Evolutionary conservation across 768 basidiomycete species (phyloP).

Genomic region (Boletus edulis): DNA sequence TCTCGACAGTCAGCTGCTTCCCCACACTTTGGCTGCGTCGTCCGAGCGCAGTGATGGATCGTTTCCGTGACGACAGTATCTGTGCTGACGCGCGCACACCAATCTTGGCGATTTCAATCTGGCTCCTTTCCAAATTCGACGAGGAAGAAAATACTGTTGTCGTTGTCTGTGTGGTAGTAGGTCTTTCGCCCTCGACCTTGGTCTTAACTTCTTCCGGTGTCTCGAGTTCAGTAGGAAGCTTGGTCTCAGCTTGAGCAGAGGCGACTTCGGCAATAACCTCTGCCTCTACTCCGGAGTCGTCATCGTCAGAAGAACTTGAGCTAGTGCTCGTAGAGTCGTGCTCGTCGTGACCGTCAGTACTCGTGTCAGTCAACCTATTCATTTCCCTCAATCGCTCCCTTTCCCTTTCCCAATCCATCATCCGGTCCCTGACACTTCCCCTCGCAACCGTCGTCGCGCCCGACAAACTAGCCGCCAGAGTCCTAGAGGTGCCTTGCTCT

Average conservation of each 20-base stretch:
- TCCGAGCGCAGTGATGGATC: conserved; percentile 18
- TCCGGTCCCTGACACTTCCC: conserved; percentile 51
- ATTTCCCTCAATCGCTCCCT: conserved; percentile 68
- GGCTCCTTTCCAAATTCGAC: conserved; percentile 26
- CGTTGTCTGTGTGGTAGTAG: conserved; percentile 9
- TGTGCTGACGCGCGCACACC: conserved; percentile 30
- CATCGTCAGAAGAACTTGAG: conserved; percentile 25
- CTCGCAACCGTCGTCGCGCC: conserved; percentile 16
- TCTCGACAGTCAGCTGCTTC: conserved; percentile 8
- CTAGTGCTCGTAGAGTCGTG: conserved; percentile 24
- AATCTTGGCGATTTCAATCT: conserved; percentile 30
- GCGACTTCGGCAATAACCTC: conserved; percentile 25
- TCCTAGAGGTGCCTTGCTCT: conserved; percentile 7
- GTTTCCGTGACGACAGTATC: conserved; percentile 24
- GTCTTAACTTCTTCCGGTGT: not conserved
- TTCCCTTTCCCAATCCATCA: conserved; percentile 77
- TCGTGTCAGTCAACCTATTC: conserved; percentile 56
- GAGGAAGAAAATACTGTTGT: conserved; percentile 18
- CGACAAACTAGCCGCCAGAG: conserved; percentile 19
- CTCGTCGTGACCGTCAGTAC: conserved; percentile 40
- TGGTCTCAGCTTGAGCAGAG: conserved; percentile 6
- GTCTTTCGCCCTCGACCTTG: conserved; percentile 3
- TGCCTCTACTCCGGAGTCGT: conserved; percentile 25
- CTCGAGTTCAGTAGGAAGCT: conserved; percentile 1
- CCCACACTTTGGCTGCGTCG: conserved; percentile 2